Evolutionary conservation across 768 basidiomycete genomes (phyloP).

Genomic region (Collybia sp.): DNA sequence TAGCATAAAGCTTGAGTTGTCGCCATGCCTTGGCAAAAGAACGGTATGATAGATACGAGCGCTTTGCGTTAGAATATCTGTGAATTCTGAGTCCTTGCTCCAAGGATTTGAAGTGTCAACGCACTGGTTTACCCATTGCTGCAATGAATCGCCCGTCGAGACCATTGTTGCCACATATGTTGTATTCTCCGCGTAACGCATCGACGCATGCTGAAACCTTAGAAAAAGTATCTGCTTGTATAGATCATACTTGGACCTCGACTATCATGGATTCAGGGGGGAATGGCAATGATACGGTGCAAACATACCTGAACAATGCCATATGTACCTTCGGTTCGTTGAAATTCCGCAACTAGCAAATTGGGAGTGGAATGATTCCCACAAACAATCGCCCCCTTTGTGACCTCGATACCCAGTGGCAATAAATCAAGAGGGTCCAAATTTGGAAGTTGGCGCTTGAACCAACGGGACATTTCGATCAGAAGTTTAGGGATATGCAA

Average conservation of each 20-base stretch:
- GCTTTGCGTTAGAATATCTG: constrained; percentile 25
- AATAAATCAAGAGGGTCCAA: constrained; percentile 81
- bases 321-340: constrained; percentile 72
- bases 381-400: constrained; percentile 75
- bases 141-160: constrained; percentile 57
- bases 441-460: constrained; percentile 59
- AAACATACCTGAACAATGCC: constrained; percentile 67
- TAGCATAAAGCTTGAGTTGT: constrained; percentile 38
- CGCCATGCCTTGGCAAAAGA: constrained; percentile 51
- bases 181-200: constrained; percentile 72
- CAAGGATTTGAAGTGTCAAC: constrained; percentile 7
- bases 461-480: constrained; percentile 38
- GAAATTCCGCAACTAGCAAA: constrained; percentile 79
- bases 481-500: constrained; percentile 25
- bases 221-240: constrained; percentile 79
- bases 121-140: constrained; percentile 50
- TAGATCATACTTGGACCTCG: constrained; percentile 75
- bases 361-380: constrained; percentile 86
- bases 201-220: constrained; percentile 58
- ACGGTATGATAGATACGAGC: constrained; percentile 31
- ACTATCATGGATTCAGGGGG: constrained; percentile 34
- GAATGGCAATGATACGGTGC: background rate
- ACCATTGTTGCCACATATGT: constrained; percentile 68
- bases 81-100: background rate
- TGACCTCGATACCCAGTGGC: constrained; percentile 76